phyloP scores from a whole-genome alignment of 768 basidiomycete species.

The Mycena rosella region DNA sequence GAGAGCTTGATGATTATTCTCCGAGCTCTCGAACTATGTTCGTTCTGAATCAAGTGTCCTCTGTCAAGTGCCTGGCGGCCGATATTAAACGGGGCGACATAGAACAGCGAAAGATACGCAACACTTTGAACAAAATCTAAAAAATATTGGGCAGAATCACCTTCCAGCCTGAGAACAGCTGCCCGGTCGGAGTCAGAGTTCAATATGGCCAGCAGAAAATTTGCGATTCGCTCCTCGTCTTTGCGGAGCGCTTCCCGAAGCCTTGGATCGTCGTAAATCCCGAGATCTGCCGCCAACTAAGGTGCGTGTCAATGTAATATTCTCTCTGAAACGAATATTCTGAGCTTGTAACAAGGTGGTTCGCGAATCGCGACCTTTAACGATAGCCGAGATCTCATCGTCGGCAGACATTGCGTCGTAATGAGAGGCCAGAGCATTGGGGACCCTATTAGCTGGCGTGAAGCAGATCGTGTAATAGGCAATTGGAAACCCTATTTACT shows the following conservation, averaged over 20 bases:
- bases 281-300: too few relatives aligned
- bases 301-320: too few relatives aligned
- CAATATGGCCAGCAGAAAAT: background rate
- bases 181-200: constrained; percentile 3
- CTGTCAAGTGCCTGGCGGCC: too few relatives aligned
- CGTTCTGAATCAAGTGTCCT: background rate
- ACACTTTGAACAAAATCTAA: constrained; percentile 25
- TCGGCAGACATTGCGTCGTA: constrained; percentile 8
- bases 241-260: too few relatives aligned
- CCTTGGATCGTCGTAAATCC: too few relatives aligned
- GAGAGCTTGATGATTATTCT: constrained; percentile 6
- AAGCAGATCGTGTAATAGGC: too few relatives aligned
- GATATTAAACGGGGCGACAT: too few relatives aligned
- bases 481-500: too few relatives aligned
- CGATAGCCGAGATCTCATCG: background rate
- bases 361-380: constrained; percentile 4
- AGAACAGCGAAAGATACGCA: too few relatives aligned
- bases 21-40: background rate
- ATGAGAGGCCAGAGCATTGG: background rate
- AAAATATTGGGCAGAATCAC: constrained; percentile 9
- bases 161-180: constrained; percentile 4
- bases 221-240: too few relatives aligned
- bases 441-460: too few relatives aligned
- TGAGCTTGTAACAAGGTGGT: constrained; percentile 10
- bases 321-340: too few relatives aligned